These are phyloP conservation scores for Abelmoschus esculentus DNA, from an alignment of 345 rosid genomes.

Conservation along the genomic window DNA sequence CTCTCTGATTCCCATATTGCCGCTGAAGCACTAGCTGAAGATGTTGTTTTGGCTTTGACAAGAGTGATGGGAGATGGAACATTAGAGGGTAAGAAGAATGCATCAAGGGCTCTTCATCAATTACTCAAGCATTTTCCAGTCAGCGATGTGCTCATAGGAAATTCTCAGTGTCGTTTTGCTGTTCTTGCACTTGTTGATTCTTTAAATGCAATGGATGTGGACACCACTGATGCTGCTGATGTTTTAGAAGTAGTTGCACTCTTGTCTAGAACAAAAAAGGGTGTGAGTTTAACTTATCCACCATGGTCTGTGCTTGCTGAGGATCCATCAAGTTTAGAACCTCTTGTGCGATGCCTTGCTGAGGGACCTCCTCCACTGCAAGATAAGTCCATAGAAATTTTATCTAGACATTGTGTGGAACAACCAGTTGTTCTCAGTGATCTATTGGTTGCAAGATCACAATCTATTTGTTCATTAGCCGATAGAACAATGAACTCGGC, in stretches of 20 bases:
- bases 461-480: slow-evolving; percentile 47
- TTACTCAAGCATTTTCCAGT: slow-evolving; percentile 61
- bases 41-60: slow-evolving; percentile 67
- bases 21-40: slow-evolving; percentile 69
- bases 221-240: slow-evolving; percentile 47
- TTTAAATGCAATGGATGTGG: slow-evolving; percentile 46
- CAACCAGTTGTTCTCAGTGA: slow-evolving; percentile 50
- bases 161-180: slow-evolving; percentile 50
- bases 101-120: slow-evolving; percentile 69
- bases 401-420: slow-evolving; percentile 75
- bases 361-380: slow-evolving; percentile 62
- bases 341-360: slow-evolving; percentile 49
- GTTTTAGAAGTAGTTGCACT: slow-evolving; percentile 65
- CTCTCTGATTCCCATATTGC: slow-evolving; percentile 66
- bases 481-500: slow-evolving; percentile 61
- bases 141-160: slow-evolving; percentile 59
- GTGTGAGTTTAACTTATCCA: slow-evolving; percentile 31
- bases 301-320: slow-evolving; percentile 60
- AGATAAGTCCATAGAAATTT: slow-evolving; percentile 74
- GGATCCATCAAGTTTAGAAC: slow-evolving; percentile 56
- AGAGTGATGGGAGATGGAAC: slow-evolving; percentile 84
- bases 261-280: slow-evolving; percentile 55
- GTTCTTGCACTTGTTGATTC: slow-evolving; percentile 62
- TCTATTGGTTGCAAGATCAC: slow-evolving; percentile 46
- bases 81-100: slow-evolving; percentile 65